Conservation (phyloP, 495 filamentous ascomycete genomes). For the Astrocystis sublimbata region DNA sequence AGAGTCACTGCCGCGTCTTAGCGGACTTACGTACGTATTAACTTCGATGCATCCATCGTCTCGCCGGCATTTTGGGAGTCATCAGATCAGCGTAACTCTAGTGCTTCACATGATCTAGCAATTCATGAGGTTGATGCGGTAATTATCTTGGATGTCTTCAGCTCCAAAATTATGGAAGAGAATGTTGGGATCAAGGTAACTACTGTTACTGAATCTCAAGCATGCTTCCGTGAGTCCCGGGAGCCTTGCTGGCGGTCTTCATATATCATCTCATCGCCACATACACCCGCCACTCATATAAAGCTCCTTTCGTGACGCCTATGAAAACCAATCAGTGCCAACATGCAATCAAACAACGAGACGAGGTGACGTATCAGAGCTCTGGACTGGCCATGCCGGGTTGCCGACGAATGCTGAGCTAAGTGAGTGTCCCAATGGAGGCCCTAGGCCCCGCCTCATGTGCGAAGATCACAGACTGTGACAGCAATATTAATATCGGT, state of each 20-base stretch:
- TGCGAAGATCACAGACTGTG: slow-evolving; percentile 9
- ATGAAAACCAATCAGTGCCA: slow-evolving; percentile 10
- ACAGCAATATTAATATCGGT: slow-evolving; percentile 16
- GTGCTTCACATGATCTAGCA: too few relatives aligned
- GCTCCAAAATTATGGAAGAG: too few relatives aligned
- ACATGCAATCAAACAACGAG: background rate
- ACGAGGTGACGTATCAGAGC: slow-evolving; percentile 3
- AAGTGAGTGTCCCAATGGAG: slow-evolving; percentile 1
- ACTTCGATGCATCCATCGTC: background rate
- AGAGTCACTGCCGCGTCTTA: background rate
- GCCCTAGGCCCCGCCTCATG: slow-evolving; percentile 1
- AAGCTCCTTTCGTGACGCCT: background rate
- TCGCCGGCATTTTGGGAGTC: background rate
- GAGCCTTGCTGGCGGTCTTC: background rate
- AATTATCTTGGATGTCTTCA: too few relatives aligned
- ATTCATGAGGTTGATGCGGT: too few relatives aligned
- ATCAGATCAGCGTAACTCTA: background rate
- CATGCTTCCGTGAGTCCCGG: background rate
- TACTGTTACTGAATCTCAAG: background rate
- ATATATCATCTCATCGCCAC: background rate
- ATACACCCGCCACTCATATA: background rate
- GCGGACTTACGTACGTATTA: background rate
- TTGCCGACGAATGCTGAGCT: slow-evolving; percentile 6
- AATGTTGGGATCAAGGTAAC: background rate
- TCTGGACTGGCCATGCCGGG: background rate